Base-by-base conservation (phyloP, 2,329 filamentous ascomycete genomes). In the Bisporella sp. region DNA sequence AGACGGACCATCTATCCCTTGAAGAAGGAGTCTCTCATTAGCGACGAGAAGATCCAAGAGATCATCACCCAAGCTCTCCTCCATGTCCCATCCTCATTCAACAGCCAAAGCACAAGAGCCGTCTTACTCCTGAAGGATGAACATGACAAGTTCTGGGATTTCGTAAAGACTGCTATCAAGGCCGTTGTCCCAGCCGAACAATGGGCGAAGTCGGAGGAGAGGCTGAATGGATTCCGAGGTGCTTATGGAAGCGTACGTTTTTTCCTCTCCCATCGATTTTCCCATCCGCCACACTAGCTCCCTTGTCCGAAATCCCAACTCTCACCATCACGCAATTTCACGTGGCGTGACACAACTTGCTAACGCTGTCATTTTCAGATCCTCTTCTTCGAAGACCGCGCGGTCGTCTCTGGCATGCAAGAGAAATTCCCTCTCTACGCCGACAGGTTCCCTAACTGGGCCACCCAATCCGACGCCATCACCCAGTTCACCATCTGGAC, bases 101-200 rank as follows among this genome's bases (percentile, higher is more conserved):
- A 96, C 81, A 87, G 82, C 41, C 91, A 96, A 74, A 82, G 82
- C 59, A 85, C 87, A 59, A 84, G 91, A 53, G 72, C 86, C 52
- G 78, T 95, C 45, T 78, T 96, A 47, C 80, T 96, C 49, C 77
- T 93, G 63, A 84, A 86, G 63, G 79, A 78, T 55, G 87, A 96
- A 69, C 91, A 96, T 74, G 83, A 90, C 62, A 85, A 87, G 73
- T 81, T 95, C 60, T 96, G 91, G 92, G 84, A 89, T 66, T 75
- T 89, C 53, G 77, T 82, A 49, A 69, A 73, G 54, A 80, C 84
- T 31, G 71, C 77, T 48, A 75, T 92, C 52, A 82, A 84, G 72
- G 73, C 74, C 28, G 78, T 90, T 52, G 82, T 93, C 29, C 81
- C 86, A 31, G 74, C 69, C 4, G 62, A 59, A 6, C 21, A 45